phyloP scores from a whole-genome alignment of 768 basidiomycete species.

The Podaxis pistillaris region DNA sequence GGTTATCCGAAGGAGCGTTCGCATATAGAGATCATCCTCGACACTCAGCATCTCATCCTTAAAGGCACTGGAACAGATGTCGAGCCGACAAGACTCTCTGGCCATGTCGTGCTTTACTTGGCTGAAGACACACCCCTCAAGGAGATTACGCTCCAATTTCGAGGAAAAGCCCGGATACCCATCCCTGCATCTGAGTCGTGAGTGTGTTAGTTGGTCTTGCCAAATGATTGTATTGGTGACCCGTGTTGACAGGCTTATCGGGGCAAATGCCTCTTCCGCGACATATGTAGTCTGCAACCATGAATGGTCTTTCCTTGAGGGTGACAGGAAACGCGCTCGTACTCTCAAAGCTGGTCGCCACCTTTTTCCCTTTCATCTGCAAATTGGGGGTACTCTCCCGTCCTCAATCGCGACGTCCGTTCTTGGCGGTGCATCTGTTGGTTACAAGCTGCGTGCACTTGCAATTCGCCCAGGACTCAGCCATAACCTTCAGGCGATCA shows the following conservation, averaged over 20 bases:
- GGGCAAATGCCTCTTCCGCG: conserved; percentile 40
- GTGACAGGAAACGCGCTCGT: conserved; percentile 72
- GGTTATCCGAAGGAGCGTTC: conserved; percentile 23
- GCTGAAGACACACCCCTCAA: conserved; percentile 81
- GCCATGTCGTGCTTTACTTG: conserved; percentile 77
- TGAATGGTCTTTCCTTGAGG: conserved; percentile 92
- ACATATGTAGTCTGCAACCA: conserved; percentile 73
- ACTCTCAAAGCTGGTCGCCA: conserved; percentile 97
- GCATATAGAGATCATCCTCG: conserved; percentile 75
- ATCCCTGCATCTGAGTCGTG: conserved; percentile 56
- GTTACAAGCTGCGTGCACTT: conserved; percentile 88
- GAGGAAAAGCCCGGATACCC: conserved; percentile 79
- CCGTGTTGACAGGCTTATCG: conserved; percentile 32
- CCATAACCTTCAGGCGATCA: conserved; percentile 54
- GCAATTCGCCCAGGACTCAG: conserved; percentile 71
- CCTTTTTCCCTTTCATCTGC: conserved; percentile 87
- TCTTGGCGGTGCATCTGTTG: conserved; percentile 61
- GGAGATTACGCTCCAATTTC: conserved; percentile 81
- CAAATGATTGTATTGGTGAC: conserved; percentile 13
- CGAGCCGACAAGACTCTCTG: conserved; percentile 78
- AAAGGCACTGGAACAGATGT: conserved; percentile 81
- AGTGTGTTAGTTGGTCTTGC: conserved; percentile 25
- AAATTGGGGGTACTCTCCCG: conserved; percentile 82
- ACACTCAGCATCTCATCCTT: conserved; percentile 66
- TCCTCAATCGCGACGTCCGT: conserved; percentile 63